Base-by-base conservation (phyloP, 2,329 filamentous ascomycete species). In the Fusarium brachygibbosum region DNA sequence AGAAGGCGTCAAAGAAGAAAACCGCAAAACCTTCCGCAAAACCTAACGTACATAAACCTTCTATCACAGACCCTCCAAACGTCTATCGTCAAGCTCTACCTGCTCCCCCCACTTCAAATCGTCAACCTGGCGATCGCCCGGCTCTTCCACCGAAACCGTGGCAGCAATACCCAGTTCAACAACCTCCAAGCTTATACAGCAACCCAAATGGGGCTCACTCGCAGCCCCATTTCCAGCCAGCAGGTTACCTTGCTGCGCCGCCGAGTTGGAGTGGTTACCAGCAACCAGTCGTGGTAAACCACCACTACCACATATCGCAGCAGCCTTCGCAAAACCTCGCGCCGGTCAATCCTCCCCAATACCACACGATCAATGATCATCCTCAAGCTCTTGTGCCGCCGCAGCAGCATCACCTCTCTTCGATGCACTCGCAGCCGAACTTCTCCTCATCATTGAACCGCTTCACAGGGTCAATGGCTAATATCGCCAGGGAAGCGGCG, bases 251-350 rank as follows among this genome's bases (percentile, higher is more conserved):
- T 16, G 44, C 74, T 31, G 46, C 74, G 49, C 69, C 73, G 40
- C 46, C 74, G 54, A 60, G 66, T 35, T 66, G 75, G 73, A 64
- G 45, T 19, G 65, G 68, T n/a, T 78, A 77, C 28, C 82, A 72
- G 8, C 81, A 70, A 12, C 71, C 83, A 10, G 81, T 86, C 54
- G 79, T 86, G 29, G 83, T 86, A 49, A 85, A 86, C 63, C 84
- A 86, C 61, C 80, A 86, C 67, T 86, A 86, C 71, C 85, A 87
- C 48, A 51, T 51, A 23, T 66, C 71, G 85, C 45, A 65, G 58
- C 10, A 62, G 23, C 23, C 59, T 23, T 40, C 48, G n/a, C 48
- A 51, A 29, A 51, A 38, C 23, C 23, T 51, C 25, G 48, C 23
- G 48, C 48, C 48, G 13, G 34, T 51, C 7, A 51, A 51, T 12